Base-by-base conservation (phyloP, 75 land plant species). In the Adiantum capillusveneris region DNA sequence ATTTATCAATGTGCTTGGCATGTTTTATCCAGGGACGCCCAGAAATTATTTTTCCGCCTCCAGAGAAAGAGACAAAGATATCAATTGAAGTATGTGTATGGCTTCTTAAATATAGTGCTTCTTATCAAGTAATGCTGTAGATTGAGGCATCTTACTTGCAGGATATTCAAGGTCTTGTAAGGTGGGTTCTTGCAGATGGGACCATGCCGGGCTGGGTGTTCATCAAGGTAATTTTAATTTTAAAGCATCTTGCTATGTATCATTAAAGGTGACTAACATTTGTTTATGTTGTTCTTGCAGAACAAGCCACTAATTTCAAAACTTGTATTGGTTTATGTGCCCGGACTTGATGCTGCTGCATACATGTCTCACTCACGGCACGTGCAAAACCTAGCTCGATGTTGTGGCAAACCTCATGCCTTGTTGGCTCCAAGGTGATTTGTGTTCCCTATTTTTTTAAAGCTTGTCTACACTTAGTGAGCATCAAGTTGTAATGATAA, bases 141-240 rank as follows among this genome's bases (percentile, higher is more conserved):
- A 14, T 20, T 29, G 37, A 34, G 37, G 3, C 37, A 5, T 34
- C 3, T 34, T 34, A 58, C 57, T 14, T 37, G 31, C 26, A 90
- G 91, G 96, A 86, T 63, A 69, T 90, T 66, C 97, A 92, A 72
- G 86, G 86, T 12, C 82, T 92, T 65, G 84, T 87, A n/a, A 80
- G 71, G 13, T 92, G 97, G 97, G 82, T 92, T 19, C 75, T 87
- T 55, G 93, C 82, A 45, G 93, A 92, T 49, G 97, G 97, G 1
- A 53, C 68, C 62, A 84, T 79, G 83, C 97, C 97, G 18, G 71
- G 82, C 7, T 92, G 93, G 97, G 75, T 84, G 29, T 92, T 92
- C 45, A 74, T 92, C 51, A 92, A 87, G 59, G 92, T 87, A 63
- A 60, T 28, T 19, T 18, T 36, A 9, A 17, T 6, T 46, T 46